Conservation (phyloP, 768 basidiomycete genomes). For the Lentinula sp. region DNA sequence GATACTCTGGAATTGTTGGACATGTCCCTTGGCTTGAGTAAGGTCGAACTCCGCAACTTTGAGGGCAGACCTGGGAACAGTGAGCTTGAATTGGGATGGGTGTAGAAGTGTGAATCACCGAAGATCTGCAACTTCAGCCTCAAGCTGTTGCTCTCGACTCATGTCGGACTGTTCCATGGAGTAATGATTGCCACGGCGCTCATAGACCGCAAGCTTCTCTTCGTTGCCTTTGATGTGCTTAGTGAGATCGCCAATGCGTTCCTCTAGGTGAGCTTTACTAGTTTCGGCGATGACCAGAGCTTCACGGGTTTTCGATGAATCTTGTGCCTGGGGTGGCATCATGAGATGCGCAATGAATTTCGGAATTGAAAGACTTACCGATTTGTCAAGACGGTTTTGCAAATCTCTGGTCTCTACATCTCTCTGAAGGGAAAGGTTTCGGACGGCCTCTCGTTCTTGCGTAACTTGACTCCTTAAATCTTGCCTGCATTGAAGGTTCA, state of each 20-base stretch:
- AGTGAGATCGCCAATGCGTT: conserved; percentile 56
- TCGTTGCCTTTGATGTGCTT: conserved; percentile 67
- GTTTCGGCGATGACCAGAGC: conserved; percentile 67
- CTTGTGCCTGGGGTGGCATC: conserved; percentile 41
- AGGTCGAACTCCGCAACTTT: conserved; percentile 78
- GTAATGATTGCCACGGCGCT: conserved; percentile 44
- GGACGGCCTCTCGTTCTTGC: conserved; percentile 67
- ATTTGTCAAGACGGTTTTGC: conserved; percentile 64
- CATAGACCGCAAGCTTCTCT: conserved; percentile 85
- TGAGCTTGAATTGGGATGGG: not conserved
- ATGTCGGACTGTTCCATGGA: conserved; percentile 18
- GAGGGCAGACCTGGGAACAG: conserved; percentile 51
- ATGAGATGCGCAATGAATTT: conserved; percentile 6
- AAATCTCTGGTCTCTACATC: conserved; percentile 77
- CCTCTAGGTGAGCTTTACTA: conserved; percentile 73
- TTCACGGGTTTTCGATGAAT: conserved; percentile 65
- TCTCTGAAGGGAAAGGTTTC: conserved; percentile 73
- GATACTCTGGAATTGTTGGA: conserved; percentile 83
- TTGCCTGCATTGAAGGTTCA: conserved; percentile 39
- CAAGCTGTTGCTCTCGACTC: conserved; percentile 71
- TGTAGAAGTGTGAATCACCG: conserved; percentile 35
- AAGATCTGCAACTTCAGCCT: conserved; percentile 80
- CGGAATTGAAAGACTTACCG: conserved; percentile 34
- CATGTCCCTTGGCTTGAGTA: conserved; percentile 60
- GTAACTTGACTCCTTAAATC: conserved; percentile 64